phyloP scores from a whole-genome alignment of 768 basidiomycete genomes.

The Stropharia rugosoannulata region DNA sequence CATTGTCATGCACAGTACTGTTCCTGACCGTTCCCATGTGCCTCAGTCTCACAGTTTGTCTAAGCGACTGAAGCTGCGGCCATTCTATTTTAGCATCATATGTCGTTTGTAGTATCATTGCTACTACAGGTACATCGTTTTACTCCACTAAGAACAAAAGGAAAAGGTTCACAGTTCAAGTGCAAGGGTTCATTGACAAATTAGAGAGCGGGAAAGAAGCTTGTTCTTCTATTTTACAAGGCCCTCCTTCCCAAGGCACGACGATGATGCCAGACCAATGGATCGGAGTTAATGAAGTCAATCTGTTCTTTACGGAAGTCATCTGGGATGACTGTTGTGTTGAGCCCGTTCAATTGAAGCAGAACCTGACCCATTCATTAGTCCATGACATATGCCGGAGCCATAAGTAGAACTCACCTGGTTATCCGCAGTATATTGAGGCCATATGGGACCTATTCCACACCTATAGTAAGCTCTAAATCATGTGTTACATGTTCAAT shows the following conservation, averaged over 20 bases:
- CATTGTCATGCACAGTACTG: no score
- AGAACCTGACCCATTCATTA: neutral
- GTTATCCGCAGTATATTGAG: slow-evolving; percentile 25
- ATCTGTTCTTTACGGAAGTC: slow-evolving; percentile 32
- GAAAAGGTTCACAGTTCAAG: no score
- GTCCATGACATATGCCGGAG: neutral
- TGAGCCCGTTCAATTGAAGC: slow-evolving; percentile 11
- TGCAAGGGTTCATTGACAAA: no score
- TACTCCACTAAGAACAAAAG: no score
- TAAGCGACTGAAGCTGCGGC: no score
- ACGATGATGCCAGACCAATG: slow-evolving; percentile 16
- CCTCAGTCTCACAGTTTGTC: no score
- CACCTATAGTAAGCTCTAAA: neutral
- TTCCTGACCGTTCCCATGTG: no score
- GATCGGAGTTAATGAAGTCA: slow-evolving; percentile 31
- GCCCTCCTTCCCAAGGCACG: slow-evolving; percentile 4
- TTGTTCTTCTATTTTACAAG: neutral
- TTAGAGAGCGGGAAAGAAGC: no score
- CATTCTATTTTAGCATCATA: no score
- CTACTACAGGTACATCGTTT: no score
- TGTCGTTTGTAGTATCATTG: no score
- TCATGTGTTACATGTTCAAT: neutral
- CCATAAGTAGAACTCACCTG: slow-evolving; percentile 11
- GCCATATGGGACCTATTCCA: slow-evolving; percentile 25
- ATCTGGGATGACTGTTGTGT: slow-evolving; percentile 32